phyloP scores from a whole-genome alignment of 2,329 filamentous ascomycete genomes.

The Curvularia sp. region DNA sequence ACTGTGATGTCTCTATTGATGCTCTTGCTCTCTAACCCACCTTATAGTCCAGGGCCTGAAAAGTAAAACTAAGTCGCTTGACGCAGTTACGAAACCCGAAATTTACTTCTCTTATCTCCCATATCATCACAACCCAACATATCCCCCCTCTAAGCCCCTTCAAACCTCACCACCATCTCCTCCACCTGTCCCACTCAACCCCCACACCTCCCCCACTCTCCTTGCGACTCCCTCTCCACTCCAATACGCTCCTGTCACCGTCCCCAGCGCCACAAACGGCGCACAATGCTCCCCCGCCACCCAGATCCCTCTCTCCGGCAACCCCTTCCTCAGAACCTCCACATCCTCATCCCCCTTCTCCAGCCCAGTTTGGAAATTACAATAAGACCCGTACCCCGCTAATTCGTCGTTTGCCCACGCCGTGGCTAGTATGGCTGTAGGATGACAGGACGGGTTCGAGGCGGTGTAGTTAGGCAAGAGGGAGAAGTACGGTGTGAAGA shows the following conservation, averaged over 20 bases:
- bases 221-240: constrained; percentile 15
- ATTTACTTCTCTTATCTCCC: too few relatives aligned
- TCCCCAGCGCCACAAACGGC: constrained; percentile 87
- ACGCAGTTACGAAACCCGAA: too few relatives aligned
- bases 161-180: too few relatives aligned
- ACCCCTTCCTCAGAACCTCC: constrained; percentile 61
- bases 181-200: neutral
- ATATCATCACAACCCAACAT: too few relatives aligned
- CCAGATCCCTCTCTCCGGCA: constrained; percentile 75
- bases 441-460: constrained; percentile 61
- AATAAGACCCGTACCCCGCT: constrained; percentile 82
- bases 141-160: too few relatives aligned
- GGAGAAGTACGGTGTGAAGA: constrained; percentile 81
- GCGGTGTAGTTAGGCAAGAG: constrained; percentile 70
- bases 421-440: constrained; percentile 70
- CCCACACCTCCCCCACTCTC: constrained; percentile 6
- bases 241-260: constrained; percentile 56
- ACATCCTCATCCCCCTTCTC: constrained; percentile 75
- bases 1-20: neutral
- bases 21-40: too few relatives aligned
- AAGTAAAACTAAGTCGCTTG: too few relatives aligned
- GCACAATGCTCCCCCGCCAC: constrained; percentile 90
- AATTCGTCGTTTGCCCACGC: constrained; percentile 80
- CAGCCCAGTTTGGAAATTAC: constrained; percentile 82
- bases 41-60: too few relatives aligned